A percentile compares a stretch with the other conserved stretches of the same genome.
These are phyloP conservation scores for Mychonastes homosphaera DNA, from an alignment of 139 green algal genomes.

Conservation along the genomic window DNA sequence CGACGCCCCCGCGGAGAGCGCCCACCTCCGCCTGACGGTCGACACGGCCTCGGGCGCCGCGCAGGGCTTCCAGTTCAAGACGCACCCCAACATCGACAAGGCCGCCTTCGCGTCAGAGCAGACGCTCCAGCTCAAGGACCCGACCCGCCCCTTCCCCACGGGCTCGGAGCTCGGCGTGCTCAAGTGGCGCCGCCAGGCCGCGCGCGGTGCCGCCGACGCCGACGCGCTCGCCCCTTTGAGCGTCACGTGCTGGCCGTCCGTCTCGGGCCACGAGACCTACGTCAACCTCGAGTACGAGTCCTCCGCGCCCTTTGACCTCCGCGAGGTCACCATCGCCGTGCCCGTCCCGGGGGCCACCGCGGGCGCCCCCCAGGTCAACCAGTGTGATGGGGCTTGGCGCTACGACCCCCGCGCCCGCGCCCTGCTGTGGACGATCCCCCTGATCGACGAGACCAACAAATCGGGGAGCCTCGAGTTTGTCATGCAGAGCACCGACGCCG, in stretches of 20 bases:
- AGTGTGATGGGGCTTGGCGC: conserved; percentile 77
- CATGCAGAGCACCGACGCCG: conserved; percentile 55
- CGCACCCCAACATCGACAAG: conserved; percentile 99
- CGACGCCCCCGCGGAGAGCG: conserved; percentile 17
- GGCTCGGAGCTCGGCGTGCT: conserved; percentile 81
- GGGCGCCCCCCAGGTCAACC: conserved; percentile 56
- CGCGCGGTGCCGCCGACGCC: conserved; percentile 33
- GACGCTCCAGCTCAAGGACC: conserved; percentile 86
- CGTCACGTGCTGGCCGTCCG: conserved; percentile 95
- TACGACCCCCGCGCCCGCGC: conserved; percentile 55
- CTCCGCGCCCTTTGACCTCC: conserved; percentile 68
- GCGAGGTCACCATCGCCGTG: conserved; percentile 86
- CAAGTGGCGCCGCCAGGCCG: conserved; percentile 89
- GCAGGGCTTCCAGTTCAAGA: conserved; percentile 97
- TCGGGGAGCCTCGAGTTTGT: conserved; percentile 91
- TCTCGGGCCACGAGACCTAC: conserved; percentile 71
- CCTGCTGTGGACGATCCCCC: conserved; percentile 80
- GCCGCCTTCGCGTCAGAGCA: conserved; percentile 55
- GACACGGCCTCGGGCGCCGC: conserved; percentile 33
- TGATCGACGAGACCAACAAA: conserved; percentile 86
- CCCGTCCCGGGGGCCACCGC: conserved; percentile 41
- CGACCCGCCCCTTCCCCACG: conserved; percentile 82
- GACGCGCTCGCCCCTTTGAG: conserved; percentile 58
- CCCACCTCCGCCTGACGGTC: conserved; percentile 1
- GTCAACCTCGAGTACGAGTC: conserved; percentile 99